Percentiles rank a stretch among this genome's conserved stretches.
Conservation (phyloP, 2,329 filamentous ascomycete genomes). For the Beauveria pseudobassiana region DNA sequence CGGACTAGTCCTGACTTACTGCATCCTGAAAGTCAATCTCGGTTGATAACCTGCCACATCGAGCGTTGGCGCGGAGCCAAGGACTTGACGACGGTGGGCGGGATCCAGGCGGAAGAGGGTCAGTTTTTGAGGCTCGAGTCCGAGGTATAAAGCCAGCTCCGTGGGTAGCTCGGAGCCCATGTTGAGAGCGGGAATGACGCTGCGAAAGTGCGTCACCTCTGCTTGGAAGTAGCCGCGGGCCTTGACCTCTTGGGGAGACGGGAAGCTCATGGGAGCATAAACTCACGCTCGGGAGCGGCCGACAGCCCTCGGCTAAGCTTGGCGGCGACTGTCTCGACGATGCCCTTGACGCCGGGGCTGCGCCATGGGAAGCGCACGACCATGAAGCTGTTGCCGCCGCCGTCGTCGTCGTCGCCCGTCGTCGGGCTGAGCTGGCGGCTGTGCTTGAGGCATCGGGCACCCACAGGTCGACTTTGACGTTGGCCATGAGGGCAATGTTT, state of each 20-base stretch:
- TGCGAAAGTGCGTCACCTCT: slow-evolving; percentile 58
- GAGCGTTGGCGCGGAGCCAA: slow-evolving; percentile 50
- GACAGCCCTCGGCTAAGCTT: slow-evolving; percentile 42
- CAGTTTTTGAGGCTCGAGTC: slow-evolving; percentile 53
- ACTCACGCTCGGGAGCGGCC: slow-evolving; percentile 52
- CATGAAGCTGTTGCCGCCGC: slow-evolving; percentile 36
- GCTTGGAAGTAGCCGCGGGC: slow-evolving; percentile 52
- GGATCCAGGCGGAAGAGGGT: slow-evolving; percentile 63
- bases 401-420: neutral
- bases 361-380: slow-evolving; percentile 60
- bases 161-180: slow-evolving; percentile 50
- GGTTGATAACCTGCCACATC: slow-evolving; percentile 54
- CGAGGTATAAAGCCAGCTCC: slow-evolving; percentile 59
- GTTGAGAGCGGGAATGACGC: slow-evolving; percentile 47
- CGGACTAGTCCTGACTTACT: slow-evolving; percentile 34
- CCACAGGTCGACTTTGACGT: slow-evolving; percentile 62
- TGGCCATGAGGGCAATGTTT: slow-evolving; percentile 62
- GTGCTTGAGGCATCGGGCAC: slow-evolving; percentile 54
- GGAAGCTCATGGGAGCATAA: slow-evolving; percentile 58
- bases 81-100: slow-evolving; percentile 47
- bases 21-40: slow-evolving; percentile 63
- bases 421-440: slow-evolving; percentile 43
- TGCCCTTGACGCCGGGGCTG: slow-evolving; percentile 40
- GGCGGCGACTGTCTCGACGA: slow-evolving; percentile 37
- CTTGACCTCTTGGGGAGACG: slow-evolving; percentile 48